These are phyloP conservation scores for Eimeria sp. DNA, from an alignment of 169 alveolate genomes.

Conservation along the genomic window DNA sequence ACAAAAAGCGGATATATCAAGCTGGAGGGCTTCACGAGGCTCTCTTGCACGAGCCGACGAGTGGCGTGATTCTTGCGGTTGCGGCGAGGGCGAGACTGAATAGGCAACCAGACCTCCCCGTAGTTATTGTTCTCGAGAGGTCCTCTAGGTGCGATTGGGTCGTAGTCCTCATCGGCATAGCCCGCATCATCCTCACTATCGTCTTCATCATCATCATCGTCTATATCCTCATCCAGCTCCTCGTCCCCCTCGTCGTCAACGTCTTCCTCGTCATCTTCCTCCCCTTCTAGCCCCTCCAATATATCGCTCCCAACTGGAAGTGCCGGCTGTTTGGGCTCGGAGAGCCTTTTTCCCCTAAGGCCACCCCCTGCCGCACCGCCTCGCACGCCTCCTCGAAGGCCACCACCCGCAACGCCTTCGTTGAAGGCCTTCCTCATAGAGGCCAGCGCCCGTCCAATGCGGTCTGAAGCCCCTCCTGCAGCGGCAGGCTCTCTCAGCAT, in stretches of 20 bases:
- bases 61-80: conserved; percentile 78
- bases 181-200: conserved; percentile 69
- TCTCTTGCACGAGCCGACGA: conserved; percentile 82
- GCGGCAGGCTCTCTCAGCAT: not conserved
- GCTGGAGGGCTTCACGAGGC: conserved; percentile 86
- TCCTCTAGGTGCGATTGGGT: conserved; percentile 82
- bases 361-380: conserved; percentile 28
- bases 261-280: conserved; percentile 51
- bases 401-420: not conserved
- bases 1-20: conserved; percentile 88
- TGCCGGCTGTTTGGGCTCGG: conserved; percentile 15
- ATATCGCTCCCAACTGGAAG: conserved; percentile 13
- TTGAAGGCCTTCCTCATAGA: conserved; percentile 33
- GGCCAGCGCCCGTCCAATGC: conserved; percentile 48
- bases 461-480: conserved; percentile 40
- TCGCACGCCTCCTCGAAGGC: conserved; percentile 15
- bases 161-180: conserved; percentile 78
- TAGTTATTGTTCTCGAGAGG: conserved; percentile 78
- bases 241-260: conserved; percentile 74
- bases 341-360: not conserved
- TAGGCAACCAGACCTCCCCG: conserved; percentile 82
- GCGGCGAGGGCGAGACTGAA: conserved; percentile 81
- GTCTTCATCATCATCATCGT: conserved; percentile 33
- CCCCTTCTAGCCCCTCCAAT: conserved; percentile 52
- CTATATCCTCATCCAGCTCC: conserved; percentile 51